Evolutionary conservation across 768 basidiomycete species (phyloP).

Genomic region (Rhodotorula taiwanensis): DNA sequence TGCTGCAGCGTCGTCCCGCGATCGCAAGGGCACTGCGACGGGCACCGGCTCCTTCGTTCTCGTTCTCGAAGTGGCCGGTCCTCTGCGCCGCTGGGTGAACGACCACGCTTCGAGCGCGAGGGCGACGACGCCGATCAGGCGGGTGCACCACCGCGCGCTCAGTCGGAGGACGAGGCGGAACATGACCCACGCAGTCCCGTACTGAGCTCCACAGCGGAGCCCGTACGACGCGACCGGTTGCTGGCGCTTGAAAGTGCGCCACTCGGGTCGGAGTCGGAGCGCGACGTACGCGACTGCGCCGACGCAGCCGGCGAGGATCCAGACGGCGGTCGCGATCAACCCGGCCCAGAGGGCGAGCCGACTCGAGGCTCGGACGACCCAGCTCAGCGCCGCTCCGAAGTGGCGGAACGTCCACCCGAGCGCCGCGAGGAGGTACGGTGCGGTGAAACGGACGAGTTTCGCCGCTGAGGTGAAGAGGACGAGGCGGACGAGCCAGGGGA

Average conservation of each 20-base stretch:
- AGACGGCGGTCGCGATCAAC: slow-evolving; percentile 1
- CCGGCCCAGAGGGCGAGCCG: slow-evolving; percentile 3
- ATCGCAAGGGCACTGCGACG: too few species aligned
- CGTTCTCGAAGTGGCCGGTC: not conserved
- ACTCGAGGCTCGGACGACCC: not conserved
- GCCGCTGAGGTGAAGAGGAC: slow-evolving; percentile 7
- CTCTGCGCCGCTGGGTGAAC: not conserved
- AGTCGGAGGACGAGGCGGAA: not conserved
- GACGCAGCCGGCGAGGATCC: slow-evolving; percentile 4
- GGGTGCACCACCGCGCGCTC: not conserved
- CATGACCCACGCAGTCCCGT: not conserved
- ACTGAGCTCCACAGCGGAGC: not conserved
- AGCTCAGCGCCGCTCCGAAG: not conserved
- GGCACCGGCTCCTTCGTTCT: not conserved
- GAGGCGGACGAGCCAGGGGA: slow-evolving; percentile 18
- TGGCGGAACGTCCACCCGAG: not conserved
- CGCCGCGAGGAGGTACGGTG: not conserved
- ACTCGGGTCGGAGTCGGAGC: not conserved
- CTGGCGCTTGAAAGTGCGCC: not conserved
- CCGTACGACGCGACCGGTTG: not conserved
- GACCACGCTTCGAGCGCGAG: not conserved
- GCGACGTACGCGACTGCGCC: not conserved
- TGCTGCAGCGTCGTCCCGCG: too few species aligned
- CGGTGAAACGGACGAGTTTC: slow-evolving; percentile 2
- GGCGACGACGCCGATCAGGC: not conserved